Conservation (phyloP, 768 basidiomycete genomes). For the Lanmaoa pseudosensibilis region DNA sequence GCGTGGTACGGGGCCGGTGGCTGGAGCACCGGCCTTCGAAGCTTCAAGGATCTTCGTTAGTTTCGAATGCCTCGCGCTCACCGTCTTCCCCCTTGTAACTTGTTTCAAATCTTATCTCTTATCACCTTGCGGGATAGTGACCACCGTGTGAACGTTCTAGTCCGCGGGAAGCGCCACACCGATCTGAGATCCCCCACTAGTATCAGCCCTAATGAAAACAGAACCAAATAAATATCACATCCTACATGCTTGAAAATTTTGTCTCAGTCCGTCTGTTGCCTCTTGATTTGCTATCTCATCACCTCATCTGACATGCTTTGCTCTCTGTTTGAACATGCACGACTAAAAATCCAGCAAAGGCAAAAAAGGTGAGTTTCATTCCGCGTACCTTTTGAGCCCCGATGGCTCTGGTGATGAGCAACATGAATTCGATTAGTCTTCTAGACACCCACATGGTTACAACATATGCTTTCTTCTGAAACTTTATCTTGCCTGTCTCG, state of each 20-base stretch:
- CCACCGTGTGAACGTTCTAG: not conserved
- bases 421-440: constrained; percentile 90
- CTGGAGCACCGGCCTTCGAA: not conserved
- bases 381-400: not conserved
- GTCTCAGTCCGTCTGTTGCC: too few species aligned
- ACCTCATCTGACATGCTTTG: not conserved
- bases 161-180: not conserved
- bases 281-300: not conserved
- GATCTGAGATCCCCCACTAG: not conserved
- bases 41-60: not conserved
- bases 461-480: constrained; percentile 33
- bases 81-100: not conserved
- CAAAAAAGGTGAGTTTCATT: constrained; percentile 14
- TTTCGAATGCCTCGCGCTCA: not conserved
- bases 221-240: constrained; percentile 10
- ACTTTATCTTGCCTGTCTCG: not conserved
- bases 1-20: not conserved
- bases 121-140: not conserved
- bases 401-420: constrained; percentile 48
- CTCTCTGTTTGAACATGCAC: not conserved
- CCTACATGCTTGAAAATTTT: not conserved
- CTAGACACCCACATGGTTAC: constrained; percentile 78
- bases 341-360: not conserved
- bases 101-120: constrained; percentile 7
- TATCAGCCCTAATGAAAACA: constrained; percentile 7